A percentile compares a stretch with the other conserved stretches of the same genome.
Conservation (phyloP, 768 basidiomycete species). For the Calocera cornea region DNA sequence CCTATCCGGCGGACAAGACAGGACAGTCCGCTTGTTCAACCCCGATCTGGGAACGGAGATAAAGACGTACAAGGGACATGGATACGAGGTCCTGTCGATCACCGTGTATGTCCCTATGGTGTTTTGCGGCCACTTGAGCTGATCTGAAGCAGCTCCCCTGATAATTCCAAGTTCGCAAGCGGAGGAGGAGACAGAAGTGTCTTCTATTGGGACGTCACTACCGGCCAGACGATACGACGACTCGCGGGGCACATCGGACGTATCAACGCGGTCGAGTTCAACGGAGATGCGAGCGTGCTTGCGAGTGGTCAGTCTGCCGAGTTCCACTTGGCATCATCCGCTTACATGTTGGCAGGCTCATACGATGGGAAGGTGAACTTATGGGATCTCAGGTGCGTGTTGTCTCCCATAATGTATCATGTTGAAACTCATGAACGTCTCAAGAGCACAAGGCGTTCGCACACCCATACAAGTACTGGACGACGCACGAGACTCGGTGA, state of each 20-base stretch:
- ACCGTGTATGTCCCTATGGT: constrained; percentile 49
- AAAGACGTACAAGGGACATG: constrained; percentile 81
- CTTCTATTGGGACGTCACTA: constrained; percentile 90
- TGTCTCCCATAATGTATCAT: background rate
- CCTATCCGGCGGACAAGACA: constrained; percentile 87
- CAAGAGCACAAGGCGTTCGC: constrained; percentile 55
- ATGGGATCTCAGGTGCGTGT: constrained; percentile 75
- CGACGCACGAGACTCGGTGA: constrained; percentile 78
- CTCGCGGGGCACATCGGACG: constrained; percentile 83
- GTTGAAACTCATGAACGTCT: background rate
- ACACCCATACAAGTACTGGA: constrained; percentile 81
- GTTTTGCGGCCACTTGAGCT: background rate
- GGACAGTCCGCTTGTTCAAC: constrained; percentile 84
- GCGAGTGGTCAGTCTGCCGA: constrained; percentile 56
- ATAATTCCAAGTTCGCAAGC: constrained; percentile 88
- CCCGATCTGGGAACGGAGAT: constrained; percentile 74
- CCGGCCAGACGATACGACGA: constrained; percentile 69
- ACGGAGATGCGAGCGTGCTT: constrained; percentile 69
- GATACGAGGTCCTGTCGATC: constrained; percentile 86
- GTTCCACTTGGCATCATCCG: background rate
- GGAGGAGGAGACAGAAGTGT: constrained; percentile 88
- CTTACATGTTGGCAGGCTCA: constrained; percentile 43
- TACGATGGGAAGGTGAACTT: constrained; percentile 82
- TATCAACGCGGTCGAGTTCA: constrained; percentile 83
- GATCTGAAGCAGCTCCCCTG: constrained; percentile 48